Percentiles rank a stretch among this genome's conserved stretches.
Evolutionary conservation across 1,139 yeast species (phyloP).

Genomic region (Blastobotrys illinoisensis): DNA sequence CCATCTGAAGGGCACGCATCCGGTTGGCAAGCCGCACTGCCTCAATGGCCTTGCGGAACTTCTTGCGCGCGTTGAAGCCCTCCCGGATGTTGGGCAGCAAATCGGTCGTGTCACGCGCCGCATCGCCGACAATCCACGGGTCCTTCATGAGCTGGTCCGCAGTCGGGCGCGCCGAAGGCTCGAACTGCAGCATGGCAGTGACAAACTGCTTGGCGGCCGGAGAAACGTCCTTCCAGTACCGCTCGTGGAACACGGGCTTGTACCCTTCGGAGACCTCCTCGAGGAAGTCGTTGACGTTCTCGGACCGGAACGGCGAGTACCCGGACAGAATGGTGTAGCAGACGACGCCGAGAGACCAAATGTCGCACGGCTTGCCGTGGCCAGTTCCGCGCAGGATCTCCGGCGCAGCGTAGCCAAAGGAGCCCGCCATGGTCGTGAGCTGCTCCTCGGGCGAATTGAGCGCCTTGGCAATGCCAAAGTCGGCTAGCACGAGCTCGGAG

Average conservation of each 20-base stretch:
- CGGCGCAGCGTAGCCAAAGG: conserved; percentile 93
- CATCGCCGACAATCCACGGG: conserved; percentile 56
- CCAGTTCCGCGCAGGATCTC: conserved; percentile 74
- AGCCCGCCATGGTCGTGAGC: conserved; percentile 76
- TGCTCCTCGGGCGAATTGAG: conserved; percentile 56
- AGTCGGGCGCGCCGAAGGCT: conserved; percentile 64
- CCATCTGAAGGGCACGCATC: conserved; percentile 55
- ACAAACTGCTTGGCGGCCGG: conserved; percentile 72
- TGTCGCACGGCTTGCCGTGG: conserved; percentile 88
- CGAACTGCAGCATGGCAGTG: conserved; percentile 53
- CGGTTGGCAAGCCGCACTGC: conserved; percentile 71
- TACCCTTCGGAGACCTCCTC: conserved; percentile 66
- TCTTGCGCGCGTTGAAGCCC: conserved; percentile 79
- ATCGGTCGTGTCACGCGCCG: conserved; percentile 44
- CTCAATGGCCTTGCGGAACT: conserved; percentile 81
- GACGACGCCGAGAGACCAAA: conserved; percentile 90
- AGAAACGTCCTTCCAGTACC: conserved; percentile 79
- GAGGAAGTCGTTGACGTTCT: conserved; percentile 72
- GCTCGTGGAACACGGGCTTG: conserved; percentile 73
- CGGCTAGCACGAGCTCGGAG: conserved; percentile 77
- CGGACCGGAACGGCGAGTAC: conserved; percentile 86
- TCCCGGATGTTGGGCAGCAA: conserved; percentile 65
- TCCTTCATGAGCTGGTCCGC: conserved; percentile 58
- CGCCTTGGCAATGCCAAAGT: conserved; percentile 86
- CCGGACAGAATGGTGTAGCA: conserved; percentile 89